Evolutionary conservation across 345 rosid genomes (phyloP).

Genomic region (Camelina sativa): DNA sequence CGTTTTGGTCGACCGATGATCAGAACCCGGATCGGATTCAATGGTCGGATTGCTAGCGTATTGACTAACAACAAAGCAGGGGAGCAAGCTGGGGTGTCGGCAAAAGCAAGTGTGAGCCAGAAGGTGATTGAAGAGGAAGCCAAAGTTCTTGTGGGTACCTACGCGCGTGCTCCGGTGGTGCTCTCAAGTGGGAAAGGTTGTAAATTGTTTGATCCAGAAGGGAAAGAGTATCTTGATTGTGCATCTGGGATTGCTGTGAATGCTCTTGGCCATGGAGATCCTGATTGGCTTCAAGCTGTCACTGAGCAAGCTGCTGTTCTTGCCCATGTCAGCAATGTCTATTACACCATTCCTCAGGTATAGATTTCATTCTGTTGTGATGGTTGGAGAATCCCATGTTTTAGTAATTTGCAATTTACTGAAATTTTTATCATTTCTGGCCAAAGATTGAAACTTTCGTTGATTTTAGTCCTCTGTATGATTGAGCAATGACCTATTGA

Average conservation of each 20-base stretch:
- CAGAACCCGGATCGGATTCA: slow-evolving; percentile 28
- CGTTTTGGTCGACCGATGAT: slow-evolving; percentile 15
- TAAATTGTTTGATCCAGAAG: slow-evolving; percentile 77
- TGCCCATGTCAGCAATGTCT: slow-evolving; percentile 81
- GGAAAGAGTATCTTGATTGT: slow-evolving; percentile 77
- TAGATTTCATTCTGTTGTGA: not conserved
- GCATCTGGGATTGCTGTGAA: slow-evolving; percentile 86
- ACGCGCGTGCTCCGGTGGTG: slow-evolving; percentile 80
- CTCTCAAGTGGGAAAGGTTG: slow-evolving; percentile 73
- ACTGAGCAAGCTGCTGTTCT: slow-evolving; percentile 68
- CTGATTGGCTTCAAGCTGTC: slow-evolving; percentile 80
- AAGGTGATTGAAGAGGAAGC: slow-evolving; percentile 68
- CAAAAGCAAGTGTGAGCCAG: slow-evolving; percentile 44
- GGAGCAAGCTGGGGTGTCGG: slow-evolving; percentile 7
- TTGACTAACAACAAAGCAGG: slow-evolving; percentile 21
- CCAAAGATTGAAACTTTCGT: not conserved
- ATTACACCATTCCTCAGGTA: slow-evolving; percentile 83
- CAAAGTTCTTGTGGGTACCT: slow-evolving; percentile 69
- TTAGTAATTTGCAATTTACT: not conserved
- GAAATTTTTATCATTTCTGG: not conserved
- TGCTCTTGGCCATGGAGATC: slow-evolving; percentile 79
- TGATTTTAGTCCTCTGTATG: not conserved
- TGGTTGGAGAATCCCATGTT: not conserved
- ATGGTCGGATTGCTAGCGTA: slow-evolving; percentile 24
- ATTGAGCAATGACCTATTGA: not conserved